Evolutionary conservation across 2,329 filamentous ascomycete species (phyloP), one percentile per base, ranked within the genome.

Genomic region (Trichoderma breve): DNA sequence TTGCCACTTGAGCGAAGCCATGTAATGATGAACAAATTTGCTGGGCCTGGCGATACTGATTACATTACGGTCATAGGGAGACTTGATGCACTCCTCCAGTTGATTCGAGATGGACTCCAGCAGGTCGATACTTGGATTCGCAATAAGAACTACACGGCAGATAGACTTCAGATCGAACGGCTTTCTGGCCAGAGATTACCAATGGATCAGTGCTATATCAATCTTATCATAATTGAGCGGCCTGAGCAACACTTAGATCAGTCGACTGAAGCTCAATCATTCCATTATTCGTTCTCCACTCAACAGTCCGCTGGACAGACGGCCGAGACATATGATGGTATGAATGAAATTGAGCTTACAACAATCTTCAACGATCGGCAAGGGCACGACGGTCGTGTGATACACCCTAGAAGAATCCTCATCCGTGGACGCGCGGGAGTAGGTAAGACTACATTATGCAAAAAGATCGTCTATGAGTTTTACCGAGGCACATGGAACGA

Each of bases 121-220:
- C 36, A 34, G 8, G 62, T n/a, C 3, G 62, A 65, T 26, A 11
- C 12, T 15, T 65, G 62, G 62, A 78, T 81, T 32, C 76, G 68
- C 12, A 30, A 76, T 2, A 71, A 76, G 0, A 55, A 73, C 71
- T 80, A 80, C 61, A 74, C 66, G 11, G 8, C 14, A 8, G 71
- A 75, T 0, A 75, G 67, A 60, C 77, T 82, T 47, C 69, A 74
- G 36, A 81, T 83, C 57, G 71, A 80, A 74, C 76, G 80, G 18
- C 77, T 83, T 26, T 83, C 80, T 12, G 80, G 80, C 36, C 74
- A 79, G 0, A 8, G 4, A 12, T 72, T 83, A 32, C 32, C 75
- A 4, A 81, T 83, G 76, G 74, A 80, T 26, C 77, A 79, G 43
- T 83, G 80, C 73, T 83, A 83, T 58, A 83, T 83, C 73, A 83